Conservation (phyloP, 352 stramenopile species). For the Phytophthora brassicae region DNA sequence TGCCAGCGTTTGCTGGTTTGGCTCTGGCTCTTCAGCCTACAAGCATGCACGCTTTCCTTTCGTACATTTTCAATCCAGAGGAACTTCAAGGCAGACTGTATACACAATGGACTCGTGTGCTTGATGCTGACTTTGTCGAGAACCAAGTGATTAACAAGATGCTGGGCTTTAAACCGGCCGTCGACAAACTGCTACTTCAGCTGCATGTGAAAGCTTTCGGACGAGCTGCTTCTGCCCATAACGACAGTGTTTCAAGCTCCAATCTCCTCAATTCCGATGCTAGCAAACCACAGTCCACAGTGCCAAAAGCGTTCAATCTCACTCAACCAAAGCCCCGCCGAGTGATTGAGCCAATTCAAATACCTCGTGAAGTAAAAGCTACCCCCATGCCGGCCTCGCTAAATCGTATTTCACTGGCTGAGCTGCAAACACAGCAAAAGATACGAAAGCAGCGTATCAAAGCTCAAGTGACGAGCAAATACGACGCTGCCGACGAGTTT, state of each 20-base stretch:
- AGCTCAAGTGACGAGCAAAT: slow-evolving; percentile 70
- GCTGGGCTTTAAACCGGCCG: slow-evolving; percentile 35
- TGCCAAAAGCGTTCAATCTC: slow-evolving; percentile 83
- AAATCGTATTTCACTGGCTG: slow-evolving; percentile 63
- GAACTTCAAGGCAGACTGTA: slow-evolving; percentile 72
- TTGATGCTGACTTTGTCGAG: slow-evolving; percentile 89
- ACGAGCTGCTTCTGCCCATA: slow-evolving; percentile 26
- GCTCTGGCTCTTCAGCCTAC: slow-evolving; percentile 69
- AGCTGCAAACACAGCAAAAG: slow-evolving; percentile 60
- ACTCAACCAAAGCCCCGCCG: slow-evolving; percentile 77
- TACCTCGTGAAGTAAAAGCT: slow-evolving; percentile 75
- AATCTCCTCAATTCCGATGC: background rate
- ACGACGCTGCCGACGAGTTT: slow-evolving; percentile 69
- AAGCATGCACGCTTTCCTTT: slow-evolving; percentile 87
- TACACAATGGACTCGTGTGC: slow-evolving; percentile 75
- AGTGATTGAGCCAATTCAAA: slow-evolving; percentile 74
- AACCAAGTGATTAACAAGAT: slow-evolving; percentile 68
- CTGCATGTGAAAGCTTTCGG: slow-evolving; percentile 72
- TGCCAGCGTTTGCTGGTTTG: slow-evolving; percentile 60
- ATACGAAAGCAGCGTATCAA: slow-evolving; percentile 58
- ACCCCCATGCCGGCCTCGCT: slow-evolving; percentile 67
- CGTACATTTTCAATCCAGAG: slow-evolving; percentile 78
- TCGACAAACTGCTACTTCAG: slow-evolving; percentile 50
- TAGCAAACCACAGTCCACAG: slow-evolving; percentile 62
- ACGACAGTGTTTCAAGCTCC: background rate